Evolutionary conservation across 2,329 filamentous ascomycete genomes (phyloP), one percentile per base, ranked within the genome.

Genomic region (Alternaria rosae): DNA sequence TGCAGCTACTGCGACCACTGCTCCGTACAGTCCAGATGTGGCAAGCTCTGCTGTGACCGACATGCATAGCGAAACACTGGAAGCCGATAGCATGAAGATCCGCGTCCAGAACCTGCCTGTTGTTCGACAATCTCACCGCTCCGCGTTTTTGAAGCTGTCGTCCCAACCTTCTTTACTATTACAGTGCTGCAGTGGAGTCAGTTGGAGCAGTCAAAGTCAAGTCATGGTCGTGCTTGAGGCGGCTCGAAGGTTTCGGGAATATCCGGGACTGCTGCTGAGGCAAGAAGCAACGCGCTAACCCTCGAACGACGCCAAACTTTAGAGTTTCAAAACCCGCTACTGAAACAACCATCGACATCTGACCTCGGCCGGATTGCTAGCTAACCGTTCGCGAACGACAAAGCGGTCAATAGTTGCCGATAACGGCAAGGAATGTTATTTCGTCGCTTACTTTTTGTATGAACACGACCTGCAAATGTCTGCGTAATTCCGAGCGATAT

Each of bases 261-360:
- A 60, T 59, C 55, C 64, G 54, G 57, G 26, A 57, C 50, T 61
- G 41, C 41, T 38, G 58, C n/a, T 25, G 23, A 47, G 48, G 42
- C 32, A 21, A 58, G 44, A 59, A 60, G 54, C 57, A 52, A 55
- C 38, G 56, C 69, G 62, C 71, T 68, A 73, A 62, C 17, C 57
- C 51, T 65, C 48, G 28, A 60, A 59, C 50, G 58, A 67, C 60
- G 61, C 62, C 62, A 74, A 73, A 71, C 71, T 60, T 60, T 65
- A 62, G 62, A 67, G 70, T 74, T 75, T 75, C 71, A 73, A 44
- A 50, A 58, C 30, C 50, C 42, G 20, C 57, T 42, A 61, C 64
- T 67, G 66, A 69, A 69, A 69, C 66, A 56, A 67, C 56, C 44
- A 61, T 55, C 15, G 52, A 23, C 51, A 42, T 60, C 48, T 32